Conservation (phyloP, 495 filamentous ascomycete species). For the Penicillium flavigenum region DNA sequence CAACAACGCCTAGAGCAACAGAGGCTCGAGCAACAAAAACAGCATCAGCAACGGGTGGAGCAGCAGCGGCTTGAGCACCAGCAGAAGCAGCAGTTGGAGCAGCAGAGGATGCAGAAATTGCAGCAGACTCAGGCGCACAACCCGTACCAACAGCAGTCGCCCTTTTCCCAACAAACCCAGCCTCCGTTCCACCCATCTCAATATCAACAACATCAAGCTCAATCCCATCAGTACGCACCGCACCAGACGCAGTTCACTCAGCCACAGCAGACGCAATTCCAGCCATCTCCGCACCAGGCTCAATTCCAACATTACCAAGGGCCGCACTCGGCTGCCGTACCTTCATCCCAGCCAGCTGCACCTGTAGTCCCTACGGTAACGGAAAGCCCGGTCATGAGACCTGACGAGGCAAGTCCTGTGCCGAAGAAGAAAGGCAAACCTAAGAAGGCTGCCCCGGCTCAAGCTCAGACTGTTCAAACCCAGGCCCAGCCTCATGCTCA, state of each 20-base stretch:
- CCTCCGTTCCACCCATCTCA: slow-evolving; percentile 26
- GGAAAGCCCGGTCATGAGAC: slow-evolving; percentile 9
- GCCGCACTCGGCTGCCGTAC: slow-evolving; percentile 14
- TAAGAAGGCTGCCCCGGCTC: slow-evolving; percentile 12
- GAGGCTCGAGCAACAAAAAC: slow-evolving; percentile 10
- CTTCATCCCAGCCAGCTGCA: slow-evolving; percentile 10
- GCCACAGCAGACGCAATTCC: slow-evolving; percentile 18
- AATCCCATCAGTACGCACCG: slow-evolving; percentile 13
- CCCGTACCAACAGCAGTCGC: slow-evolving; percentile 21
- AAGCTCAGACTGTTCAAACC: slow-evolving; percentile 15
- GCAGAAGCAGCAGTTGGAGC: slow-evolving; percentile 24
- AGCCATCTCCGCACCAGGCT: slow-evolving; percentile 9
- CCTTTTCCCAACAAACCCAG: slow-evolving; percentile 16
- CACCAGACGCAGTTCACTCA: slow-evolving; percentile 16
- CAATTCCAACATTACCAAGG: slow-evolving; percentile 30
- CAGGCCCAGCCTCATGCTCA: slow-evolving; percentile 3
- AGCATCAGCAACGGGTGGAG: slow-evolving; percentile 18
- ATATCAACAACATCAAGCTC: slow-evolving; percentile 25
- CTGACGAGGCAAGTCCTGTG: slow-evolving; percentile 21
- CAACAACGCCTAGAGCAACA: slow-evolving; percentile 20
- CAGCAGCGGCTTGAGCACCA: slow-evolving; percentile 22
- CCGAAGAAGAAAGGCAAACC: slow-evolving; percentile 30
- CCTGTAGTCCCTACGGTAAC: neutral
- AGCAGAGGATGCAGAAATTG: slow-evolving; percentile 28
- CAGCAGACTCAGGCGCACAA: slow-evolving; percentile 28